These are phyloP conservation scores for Apiospora sp. DNA, from an alignment of 2,329 filamentous ascomycete species.

Conservation along the genomic window DNA sequence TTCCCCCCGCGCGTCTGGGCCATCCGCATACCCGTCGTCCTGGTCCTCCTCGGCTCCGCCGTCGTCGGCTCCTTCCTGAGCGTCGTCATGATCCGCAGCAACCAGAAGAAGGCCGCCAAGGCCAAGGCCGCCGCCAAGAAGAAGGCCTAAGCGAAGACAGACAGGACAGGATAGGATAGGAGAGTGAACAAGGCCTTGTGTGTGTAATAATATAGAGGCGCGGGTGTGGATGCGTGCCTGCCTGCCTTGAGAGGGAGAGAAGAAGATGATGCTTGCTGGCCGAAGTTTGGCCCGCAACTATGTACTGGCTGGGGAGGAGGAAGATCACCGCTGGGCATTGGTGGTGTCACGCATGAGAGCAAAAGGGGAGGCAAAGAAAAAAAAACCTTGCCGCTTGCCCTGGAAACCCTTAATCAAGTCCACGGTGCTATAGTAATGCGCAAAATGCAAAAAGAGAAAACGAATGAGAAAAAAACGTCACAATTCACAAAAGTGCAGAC, in stretches of 20 bases:
- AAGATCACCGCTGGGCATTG: neutral
- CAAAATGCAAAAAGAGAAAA: neutral
- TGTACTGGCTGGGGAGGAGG: neutral
- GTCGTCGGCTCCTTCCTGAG: slow-evolving; percentile 96
- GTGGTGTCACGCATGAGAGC: neutral
- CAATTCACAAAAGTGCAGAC: neutral
- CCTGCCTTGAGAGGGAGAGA: neutral
- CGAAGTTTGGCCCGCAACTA: neutral
- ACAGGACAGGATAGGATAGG: too few relatives aligned
- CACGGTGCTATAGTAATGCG: neutral
- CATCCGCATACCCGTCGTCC: slow-evolving; percentile 96
- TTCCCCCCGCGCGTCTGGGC: slow-evolving; percentile 99
- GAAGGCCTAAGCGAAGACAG: slow-evolving; percentile 71
- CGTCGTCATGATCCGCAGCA: slow-evolving; percentile 98
- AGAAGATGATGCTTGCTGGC: neutral
- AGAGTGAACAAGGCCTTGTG: too few relatives aligned
- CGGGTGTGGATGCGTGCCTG: neutral
- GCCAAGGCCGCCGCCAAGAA: slow-evolving; percentile 85
- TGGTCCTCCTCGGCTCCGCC: slow-evolving; percentile 88
- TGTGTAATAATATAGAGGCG: slow-evolving; percentile 5
- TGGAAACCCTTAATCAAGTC: neutral
- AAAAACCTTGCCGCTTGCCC: neutral
- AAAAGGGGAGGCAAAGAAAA: neutral
- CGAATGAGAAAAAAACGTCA: neutral
- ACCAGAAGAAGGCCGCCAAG: slow-evolving; percentile 96